Percentiles rank a stretch among this genome's conserved stretches.
These are phyloP conservation scores for Pistacia integerrima DNA, from an alignment of 345 rosid species.

Conservation along the genomic window DNA sequence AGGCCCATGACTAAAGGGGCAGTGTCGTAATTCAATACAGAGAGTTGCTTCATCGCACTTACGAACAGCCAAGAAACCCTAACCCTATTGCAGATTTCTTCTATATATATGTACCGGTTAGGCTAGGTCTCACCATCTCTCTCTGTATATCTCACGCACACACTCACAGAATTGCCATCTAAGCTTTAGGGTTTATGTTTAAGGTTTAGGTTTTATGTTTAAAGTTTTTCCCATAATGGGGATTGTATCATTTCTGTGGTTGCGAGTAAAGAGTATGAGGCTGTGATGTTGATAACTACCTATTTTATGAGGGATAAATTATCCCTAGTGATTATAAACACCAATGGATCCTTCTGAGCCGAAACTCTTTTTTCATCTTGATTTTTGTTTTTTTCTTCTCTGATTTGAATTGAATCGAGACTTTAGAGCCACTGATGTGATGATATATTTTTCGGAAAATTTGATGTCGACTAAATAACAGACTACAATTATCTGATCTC, in stretches of 20 bases:
- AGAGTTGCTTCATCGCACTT: neutral
- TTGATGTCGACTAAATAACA: conserved; percentile 57
- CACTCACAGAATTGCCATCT: too few species aligned
- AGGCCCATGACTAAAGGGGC: neutral
- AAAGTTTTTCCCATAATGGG: too few species aligned
- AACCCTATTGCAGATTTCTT: conserved; percentile 13
- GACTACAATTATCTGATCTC: conserved; percentile 91
- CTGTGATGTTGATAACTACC: conserved; percentile 56
- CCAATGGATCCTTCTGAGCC: conserved; percentile 79
- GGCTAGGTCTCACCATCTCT: neutral
- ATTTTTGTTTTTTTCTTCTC: neutral
- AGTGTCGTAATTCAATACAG: neutral
- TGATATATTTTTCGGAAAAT: conserved; percentile 37
- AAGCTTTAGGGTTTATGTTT: too few species aligned
- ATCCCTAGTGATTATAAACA: conserved; percentile 44
- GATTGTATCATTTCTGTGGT: neutral
- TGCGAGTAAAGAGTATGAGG: conserved; percentile 2
- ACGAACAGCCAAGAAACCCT: conserved; percentile 6
- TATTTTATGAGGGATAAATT: conserved; percentile 47
- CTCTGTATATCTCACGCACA: neutral
- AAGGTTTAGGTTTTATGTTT: too few species aligned
- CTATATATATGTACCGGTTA: neutral
- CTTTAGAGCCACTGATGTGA: conserved; percentile 39
- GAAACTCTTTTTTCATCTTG: neutral
- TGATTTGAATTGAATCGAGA: neutral